Conservation (phyloP, 2,329 filamentous ascomycete genomes). For the Fusarium proliferatum region DNA sequence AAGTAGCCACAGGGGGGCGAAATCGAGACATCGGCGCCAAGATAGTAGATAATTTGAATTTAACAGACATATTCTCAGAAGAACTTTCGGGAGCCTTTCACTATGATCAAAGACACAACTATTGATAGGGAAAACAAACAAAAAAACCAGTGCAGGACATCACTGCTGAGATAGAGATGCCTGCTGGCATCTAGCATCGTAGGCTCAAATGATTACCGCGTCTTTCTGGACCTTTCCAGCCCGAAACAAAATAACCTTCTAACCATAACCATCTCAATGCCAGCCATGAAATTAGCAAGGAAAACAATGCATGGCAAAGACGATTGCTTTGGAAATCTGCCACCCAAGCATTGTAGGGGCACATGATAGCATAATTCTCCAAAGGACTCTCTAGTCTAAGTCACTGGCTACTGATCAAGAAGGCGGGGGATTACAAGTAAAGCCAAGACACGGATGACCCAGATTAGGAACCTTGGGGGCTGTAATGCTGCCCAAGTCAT, state of each 20-base stretch:
- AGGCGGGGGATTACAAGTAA: not conserved
- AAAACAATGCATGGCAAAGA: slow-evolving; percentile 2
- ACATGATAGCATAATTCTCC: slow-evolving; percentile 25
- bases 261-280: not conserved
- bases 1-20: slow-evolving; percentile 23
- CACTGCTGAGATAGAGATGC: not conserved
- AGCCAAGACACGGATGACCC: not conserved
- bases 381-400: not conserved
- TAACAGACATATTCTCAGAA: not conserved
- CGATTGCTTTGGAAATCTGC: slow-evolving; percentile 2
- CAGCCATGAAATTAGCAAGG: slow-evolving; percentile 17
- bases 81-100: not conserved
- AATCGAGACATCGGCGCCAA: slow-evolving; percentile 28
- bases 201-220: not conserved
- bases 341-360: slow-evolving; percentile 16
- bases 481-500: slow-evolving; percentile 24
- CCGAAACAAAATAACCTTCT: not conserved
- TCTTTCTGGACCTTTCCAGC: not conserved
- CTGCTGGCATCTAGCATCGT: not conserved
- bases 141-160: not conserved
- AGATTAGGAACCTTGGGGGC: not conserved
- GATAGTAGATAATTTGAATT: slow-evolving; percentile 27
- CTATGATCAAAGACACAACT: not conserved
- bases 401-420: not conserved
- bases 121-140: not conserved